Evolutionary conservation across 768 basidiomycete genomes (phyloP).

Genomic region (Tubosaeta sp.): DNA sequence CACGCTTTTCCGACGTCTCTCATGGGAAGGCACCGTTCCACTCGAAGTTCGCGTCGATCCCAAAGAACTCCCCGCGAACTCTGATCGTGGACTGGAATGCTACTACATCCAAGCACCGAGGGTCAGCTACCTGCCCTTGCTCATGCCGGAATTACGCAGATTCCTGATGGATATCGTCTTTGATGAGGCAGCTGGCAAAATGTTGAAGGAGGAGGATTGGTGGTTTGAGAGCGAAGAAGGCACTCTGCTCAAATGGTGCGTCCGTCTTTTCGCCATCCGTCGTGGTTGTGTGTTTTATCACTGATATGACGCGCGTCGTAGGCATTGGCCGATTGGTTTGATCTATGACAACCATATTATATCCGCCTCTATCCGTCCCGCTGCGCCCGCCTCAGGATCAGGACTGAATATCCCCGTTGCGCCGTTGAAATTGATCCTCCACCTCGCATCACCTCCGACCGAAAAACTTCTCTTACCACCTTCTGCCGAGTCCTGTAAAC

Average conservation of each 20-base stretch:
- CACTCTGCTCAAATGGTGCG: slow-evolving; percentile 81
- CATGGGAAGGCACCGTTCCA: slow-evolving; percentile 90
- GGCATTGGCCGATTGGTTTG: slow-evolving; percentile 98
- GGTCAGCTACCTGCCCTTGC: slow-evolving; percentile 87
- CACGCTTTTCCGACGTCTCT: slow-evolving; percentile 79
- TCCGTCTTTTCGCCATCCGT: slow-evolving; percentile 10
- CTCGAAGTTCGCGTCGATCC: slow-evolving; percentile 86
- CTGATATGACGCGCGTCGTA: slow-evolving; percentile 32
- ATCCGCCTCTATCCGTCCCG: slow-evolving; percentile 49
- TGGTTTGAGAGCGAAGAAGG: slow-evolving; percentile 96
- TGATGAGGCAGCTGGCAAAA: slow-evolving; percentile 74
- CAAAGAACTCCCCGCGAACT: slow-evolving; percentile 85
- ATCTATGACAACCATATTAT: slow-evolving; percentile 85
- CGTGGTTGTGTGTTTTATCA: not conserved
- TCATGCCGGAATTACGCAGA: slow-evolving; percentile 83
- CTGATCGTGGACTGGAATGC: slow-evolving; percentile 83
- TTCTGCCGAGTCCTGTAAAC: slow-evolving; percentile 82
- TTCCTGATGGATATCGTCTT: slow-evolving; percentile 92
- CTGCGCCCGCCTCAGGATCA: slow-evolving; percentile 36
- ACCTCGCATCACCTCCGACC: slow-evolving; percentile 81
- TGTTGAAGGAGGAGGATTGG: slow-evolving; percentile 86
- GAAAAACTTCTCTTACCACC: slow-evolving; percentile 83
- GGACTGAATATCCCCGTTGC: slow-evolving; percentile 36
- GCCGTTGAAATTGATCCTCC: slow-evolving; percentile 78
- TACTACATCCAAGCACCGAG: slow-evolving; percentile 90